Conservation (phyloP, 495 filamentous ascomycete genomes). For the Tuber calosporum region DNA sequence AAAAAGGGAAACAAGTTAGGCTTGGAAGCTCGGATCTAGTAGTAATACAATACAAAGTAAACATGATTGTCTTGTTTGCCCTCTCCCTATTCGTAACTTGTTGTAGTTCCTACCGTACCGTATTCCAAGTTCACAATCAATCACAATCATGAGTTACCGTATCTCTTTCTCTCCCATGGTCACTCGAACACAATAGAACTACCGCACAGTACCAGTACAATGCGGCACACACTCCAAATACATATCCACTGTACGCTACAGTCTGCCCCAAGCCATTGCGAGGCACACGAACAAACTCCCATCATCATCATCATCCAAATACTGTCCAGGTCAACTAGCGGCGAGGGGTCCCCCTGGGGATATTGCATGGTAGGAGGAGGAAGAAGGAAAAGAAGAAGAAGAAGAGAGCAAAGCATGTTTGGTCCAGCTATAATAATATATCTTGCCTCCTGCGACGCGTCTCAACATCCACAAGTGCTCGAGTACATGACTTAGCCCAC, state of each 20-base stretch:
- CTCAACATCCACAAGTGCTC: not conserved
- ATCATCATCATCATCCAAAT: not conserved
- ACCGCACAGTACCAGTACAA: too few relatives aligned
- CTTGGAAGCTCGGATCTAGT: not conserved
- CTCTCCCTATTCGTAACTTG: not conserved
- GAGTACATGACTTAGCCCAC: not conserved
- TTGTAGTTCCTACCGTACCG: not conserved
- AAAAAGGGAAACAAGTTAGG: not conserved
- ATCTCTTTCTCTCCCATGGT: not conserved
- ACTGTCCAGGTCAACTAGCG: not conserved
- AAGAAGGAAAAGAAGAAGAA: too few relatives aligned
- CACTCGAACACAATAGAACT: not conserved
- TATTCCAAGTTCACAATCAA: not conserved
- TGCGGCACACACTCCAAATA: not conserved
- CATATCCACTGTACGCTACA: not conserved
- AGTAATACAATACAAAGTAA: not conserved
- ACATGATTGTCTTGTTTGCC: not conserved
- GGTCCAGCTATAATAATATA: not conserved
- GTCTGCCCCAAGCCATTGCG: not conserved
- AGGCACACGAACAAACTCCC: not conserved
- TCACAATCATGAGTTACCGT: not conserved
- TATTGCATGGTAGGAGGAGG: not conserved
- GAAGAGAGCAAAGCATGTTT: too few relatives aligned
- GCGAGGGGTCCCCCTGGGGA: not conserved
- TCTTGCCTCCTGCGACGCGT: not conserved